These are phyloP conservation scores for Coemansia sp. DNA, from an alignment of 192 early-diverging fungal species.

Conservation along the genomic window DNA sequence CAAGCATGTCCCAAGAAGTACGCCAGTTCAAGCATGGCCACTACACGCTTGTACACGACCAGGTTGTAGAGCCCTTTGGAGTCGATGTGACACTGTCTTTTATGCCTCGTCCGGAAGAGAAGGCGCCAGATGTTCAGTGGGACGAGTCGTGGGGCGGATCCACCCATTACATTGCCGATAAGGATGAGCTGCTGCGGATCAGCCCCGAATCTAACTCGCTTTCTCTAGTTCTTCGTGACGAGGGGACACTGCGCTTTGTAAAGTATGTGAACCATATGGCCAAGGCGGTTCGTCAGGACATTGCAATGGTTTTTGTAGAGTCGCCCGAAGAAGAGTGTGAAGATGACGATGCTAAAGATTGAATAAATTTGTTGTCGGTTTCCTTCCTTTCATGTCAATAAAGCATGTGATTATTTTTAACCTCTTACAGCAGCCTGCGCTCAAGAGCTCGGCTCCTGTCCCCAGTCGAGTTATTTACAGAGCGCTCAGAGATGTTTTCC, in stretches of 20 bases:
- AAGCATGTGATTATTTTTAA: background rate
- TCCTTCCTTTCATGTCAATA: too few species aligned
- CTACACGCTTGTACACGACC: constrained; percentile 66
- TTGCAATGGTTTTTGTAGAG: constrained; percentile 49
- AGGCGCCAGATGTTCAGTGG: constrained; percentile 36
- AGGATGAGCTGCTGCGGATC: constrained; percentile 53
- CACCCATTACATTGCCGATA: constrained; percentile 62
- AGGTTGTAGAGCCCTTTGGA: constrained; percentile 56
- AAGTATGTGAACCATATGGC: constrained; percentile 58
- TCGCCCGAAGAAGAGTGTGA: constrained; percentile 8
- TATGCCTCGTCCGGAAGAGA: constrained; percentile 5
- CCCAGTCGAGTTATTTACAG: background rate
- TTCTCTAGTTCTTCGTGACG: constrained; percentile 58
- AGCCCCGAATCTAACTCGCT: constrained; percentile 59
- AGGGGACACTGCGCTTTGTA: constrained; percentile 61
- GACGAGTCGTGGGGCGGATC: constrained; percentile 59
- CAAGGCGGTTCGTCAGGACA: constrained; percentile 34
- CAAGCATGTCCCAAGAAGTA: constrained; percentile 21
- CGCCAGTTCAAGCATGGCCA: constrained; percentile 59
- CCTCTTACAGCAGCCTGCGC: constrained; percentile 4
- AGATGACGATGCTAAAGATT: background rate
- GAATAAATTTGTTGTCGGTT: background rate
- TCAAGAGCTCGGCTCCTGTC: background rate
- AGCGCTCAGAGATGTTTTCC: background rate
- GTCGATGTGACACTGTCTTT: constrained; percentile 56